Evolutionary conservation across 2,329 filamentous ascomycete species (phyloP), one percentile per base, ranked within the genome.

Genomic region (Epichloe festucae): DNA sequence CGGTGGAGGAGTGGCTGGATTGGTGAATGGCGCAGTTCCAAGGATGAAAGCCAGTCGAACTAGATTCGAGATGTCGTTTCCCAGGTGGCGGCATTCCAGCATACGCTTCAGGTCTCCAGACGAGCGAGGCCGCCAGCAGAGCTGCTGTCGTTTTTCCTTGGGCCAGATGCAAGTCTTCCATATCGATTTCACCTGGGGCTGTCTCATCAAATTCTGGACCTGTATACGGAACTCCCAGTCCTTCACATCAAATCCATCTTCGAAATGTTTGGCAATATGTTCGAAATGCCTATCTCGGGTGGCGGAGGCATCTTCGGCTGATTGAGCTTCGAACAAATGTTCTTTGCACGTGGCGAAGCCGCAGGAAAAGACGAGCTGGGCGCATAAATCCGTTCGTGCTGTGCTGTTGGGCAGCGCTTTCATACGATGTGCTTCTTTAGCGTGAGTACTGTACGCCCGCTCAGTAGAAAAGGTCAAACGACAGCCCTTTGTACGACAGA

Each of bases 151-250:
- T 53, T 69, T 67, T 53, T 70, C 67, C 61, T 72, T 73, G 41
- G 70, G 68, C 70, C 69, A 72, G 50, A 71, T 70, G 51, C 69
- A 69, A 14, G 67, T 70, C 62, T 73, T 73, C 69, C 70, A 73
- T 40, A 68, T 66, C 11, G 65, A 61, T 62, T 73, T 72, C 47
- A 73, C 65, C 51, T 67, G 65, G 19, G 64, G 61, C 54, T 73
- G 70, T 43, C 71, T 63, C 61, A 73, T 65, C 19, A 73, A 60
- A 54, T 73, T 73, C 54, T 72, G 70, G 42, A 73, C 58, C 55
- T 71, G 68, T 11, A 67, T 62, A 47, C 65, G 65, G 58, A 72
- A 73, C 50, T 72, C 68, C 70, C 70, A 73, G 44, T 69, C 64
- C 51, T 65, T 64, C 15, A 71, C 68, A 21, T 70, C 66, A 42